A percentile compares a stretch with the other conserved stretches of the same genome.
Evolutionary conservation across 441 rosid species (phyloP).

Genomic region (Brassica balearica): DNA sequence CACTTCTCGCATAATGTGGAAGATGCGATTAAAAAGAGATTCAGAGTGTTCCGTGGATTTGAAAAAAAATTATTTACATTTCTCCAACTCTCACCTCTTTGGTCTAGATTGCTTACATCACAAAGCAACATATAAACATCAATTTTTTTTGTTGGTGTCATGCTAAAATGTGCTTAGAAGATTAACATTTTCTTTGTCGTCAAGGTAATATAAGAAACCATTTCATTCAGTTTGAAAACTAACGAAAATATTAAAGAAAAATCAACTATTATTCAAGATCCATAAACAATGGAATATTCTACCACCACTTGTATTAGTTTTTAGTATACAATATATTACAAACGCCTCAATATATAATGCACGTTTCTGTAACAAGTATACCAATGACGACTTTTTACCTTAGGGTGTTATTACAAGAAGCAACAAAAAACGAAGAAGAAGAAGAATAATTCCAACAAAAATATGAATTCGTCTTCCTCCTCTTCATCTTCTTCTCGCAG

Average conservation of each 20-base stretch:
- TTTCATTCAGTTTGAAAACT: neutral
- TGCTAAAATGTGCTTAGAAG: conserved; percentile 1
- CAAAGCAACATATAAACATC: conserved; percentile 5
- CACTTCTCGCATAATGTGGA: neutral
- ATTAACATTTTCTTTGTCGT: neutral
- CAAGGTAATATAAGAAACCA: conserved; percentile 5
- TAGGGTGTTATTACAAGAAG: neutral
- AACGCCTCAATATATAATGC: neutral
- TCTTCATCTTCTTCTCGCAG: conserved; percentile 29
- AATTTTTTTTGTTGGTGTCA: neutral
- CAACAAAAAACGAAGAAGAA: conserved; percentile 1
- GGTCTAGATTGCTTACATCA: neutral
- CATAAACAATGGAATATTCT: neutral
- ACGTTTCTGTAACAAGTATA: conserved; percentile 5
- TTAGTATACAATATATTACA: neutral
- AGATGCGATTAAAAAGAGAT: neutral
- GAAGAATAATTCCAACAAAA: neutral
- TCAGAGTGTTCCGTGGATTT: neutral
- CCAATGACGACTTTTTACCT: conserved; percentile 16
- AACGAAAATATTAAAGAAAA: neutral
- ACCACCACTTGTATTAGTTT: neutral
- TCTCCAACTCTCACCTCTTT: neutral
- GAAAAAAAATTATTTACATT: neutral
- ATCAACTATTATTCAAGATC: neutral
- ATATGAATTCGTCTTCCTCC: conserved; percentile 36